Evolutionary conservation across 1,284 basidiomycete species (phyloP).

Genomic region (Marasmius tenuissimus): DNA sequence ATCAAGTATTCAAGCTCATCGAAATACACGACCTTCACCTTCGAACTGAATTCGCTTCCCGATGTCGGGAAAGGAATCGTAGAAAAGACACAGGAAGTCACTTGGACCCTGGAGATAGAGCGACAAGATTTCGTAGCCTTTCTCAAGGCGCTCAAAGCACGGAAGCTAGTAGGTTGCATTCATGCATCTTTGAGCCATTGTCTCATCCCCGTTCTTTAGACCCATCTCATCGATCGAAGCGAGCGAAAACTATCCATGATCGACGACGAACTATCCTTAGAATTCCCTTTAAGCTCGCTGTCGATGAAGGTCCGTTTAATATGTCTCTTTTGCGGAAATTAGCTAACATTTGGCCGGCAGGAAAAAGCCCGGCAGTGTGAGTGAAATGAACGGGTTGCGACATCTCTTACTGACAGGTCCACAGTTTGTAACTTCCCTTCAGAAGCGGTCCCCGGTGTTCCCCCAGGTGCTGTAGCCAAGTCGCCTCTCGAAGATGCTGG

Average conservation of each 20-base stretch:
- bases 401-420: no score
- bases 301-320: neutral
- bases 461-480: neutral
- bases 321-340: neutral
- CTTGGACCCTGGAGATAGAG: conserved; percentile 38
- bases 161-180: conserved; percentile 40
- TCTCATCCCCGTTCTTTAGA: conserved; percentile 2
- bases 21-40: conserved; percentile 27
- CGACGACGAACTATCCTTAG: conserved; percentile 7
- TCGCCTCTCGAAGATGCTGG: neutral
- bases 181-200: neutral
- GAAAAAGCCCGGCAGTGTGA: neutral
- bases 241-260: conserved; percentile 13
- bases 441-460: neutral
- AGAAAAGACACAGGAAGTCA: conserved; percentile 21
- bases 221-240: conserved; percentile 7
- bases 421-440: neutral
- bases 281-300: conserved; percentile 8
- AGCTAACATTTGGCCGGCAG: neutral
- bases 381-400: neutral
- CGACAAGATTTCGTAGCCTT: conserved; percentile 36
- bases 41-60: conserved; percentile 38
- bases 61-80: conserved; percentile 34
- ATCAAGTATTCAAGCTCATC: conserved; percentile 32
- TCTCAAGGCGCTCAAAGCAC: conserved; percentile 34